phyloP scores from a whole-genome alignment of 2,329 filamentous ascomycete genomes.

The Neopestalotiopsis sp. region DNA sequence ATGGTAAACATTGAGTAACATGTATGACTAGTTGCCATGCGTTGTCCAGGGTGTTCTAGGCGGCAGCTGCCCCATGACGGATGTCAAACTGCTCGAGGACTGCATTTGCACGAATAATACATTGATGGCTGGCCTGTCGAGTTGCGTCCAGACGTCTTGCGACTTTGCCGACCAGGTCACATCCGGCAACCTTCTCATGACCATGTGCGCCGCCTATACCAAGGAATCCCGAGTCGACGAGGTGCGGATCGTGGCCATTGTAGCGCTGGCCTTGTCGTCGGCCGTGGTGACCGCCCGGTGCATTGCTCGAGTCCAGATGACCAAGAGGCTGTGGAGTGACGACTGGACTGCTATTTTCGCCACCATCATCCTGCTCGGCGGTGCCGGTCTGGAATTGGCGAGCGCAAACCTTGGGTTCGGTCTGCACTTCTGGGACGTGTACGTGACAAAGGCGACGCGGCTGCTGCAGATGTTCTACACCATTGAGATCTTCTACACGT shows the following conservation, averaged over 20 bases:
- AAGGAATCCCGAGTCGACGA: constrained; percentile 26
- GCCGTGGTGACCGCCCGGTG: constrained; percentile 26
- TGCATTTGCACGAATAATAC: constrained; percentile 26
- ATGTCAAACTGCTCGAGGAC: constrained; percentile 20
- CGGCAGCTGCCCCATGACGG: constrained; percentile 22
- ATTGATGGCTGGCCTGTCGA: constrained; percentile 23
- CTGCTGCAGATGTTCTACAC: constrained; percentile 20
- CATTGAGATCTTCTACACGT: constrained; percentile 12
- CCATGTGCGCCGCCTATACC: constrained; percentile 27
- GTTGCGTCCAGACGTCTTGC: constrained; percentile 27
- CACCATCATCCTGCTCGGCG: constrained; percentile 22
- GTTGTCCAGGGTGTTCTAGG: constrained; percentile 3
- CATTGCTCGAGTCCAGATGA: constrained; percentile 23
- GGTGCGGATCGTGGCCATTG: constrained; percentile 19
- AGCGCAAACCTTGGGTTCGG: constrained; percentile 29
- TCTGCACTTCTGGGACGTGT: constrained; percentile 30
- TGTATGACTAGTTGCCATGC: background rate
- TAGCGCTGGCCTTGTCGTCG: constrained; percentile 23
- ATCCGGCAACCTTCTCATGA: constrained; percentile 9
- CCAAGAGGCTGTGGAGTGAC: constrained; percentile 27
- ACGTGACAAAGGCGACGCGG: constrained; percentile 20
- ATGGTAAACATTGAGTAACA: background rate
- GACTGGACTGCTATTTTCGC: constrained; percentile 21
- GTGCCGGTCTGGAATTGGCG: constrained; percentile 27
- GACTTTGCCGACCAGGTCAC: constrained; percentile 25